Conservation (phyloP, 2,329 filamentous ascomycete species). For the Acephala macrosclerotiorum region DNA sequence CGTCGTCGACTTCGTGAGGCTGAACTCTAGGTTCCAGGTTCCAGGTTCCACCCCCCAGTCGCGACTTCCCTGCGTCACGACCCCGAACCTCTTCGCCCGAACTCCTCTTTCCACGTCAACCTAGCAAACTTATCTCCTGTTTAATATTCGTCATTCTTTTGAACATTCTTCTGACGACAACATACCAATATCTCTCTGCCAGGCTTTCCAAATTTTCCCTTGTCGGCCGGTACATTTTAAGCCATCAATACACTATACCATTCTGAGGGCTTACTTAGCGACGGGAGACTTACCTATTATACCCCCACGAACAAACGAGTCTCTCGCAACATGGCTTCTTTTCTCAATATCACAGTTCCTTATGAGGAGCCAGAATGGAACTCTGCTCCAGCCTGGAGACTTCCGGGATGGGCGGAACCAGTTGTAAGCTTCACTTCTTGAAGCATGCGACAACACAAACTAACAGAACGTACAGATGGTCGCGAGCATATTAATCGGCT, state of each 20-base stretch:
- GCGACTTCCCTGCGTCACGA: neutral
- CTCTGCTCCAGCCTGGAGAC: slow-evolving; percentile 42
- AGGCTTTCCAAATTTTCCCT: neutral
- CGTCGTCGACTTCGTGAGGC: slow-evolving; percentile 4
- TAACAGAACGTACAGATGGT: slow-evolving; percentile 41
- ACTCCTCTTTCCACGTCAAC: neutral
- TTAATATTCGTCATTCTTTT: slow-evolving; percentile 8
- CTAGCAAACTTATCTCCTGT: neutral
- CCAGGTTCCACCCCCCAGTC: neutral
- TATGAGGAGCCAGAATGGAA: slow-evolving; percentile 43
- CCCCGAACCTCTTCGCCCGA: neutral
- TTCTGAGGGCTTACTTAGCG: slow-evolving; percentile 4
- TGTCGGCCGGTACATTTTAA: neutral
- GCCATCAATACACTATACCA: neutral
- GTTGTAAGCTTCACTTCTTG: slow-evolving; percentile 34
- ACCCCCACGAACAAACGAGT: neutral
- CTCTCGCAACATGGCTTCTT: neutral
- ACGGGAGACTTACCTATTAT: neutral
- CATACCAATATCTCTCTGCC: neutral
- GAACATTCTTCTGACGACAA: neutral
- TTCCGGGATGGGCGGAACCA: slow-evolving; percentile 45
- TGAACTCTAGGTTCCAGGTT: neutral
- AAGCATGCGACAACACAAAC: slow-evolving; percentile 2
- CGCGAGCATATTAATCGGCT: slow-evolving; percentile 42
- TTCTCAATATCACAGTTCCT: slow-evolving; percentile 35